Conservation (phyloP, 2,329 filamentous ascomycete species). For the Cytospora chrysosperma region DNA sequence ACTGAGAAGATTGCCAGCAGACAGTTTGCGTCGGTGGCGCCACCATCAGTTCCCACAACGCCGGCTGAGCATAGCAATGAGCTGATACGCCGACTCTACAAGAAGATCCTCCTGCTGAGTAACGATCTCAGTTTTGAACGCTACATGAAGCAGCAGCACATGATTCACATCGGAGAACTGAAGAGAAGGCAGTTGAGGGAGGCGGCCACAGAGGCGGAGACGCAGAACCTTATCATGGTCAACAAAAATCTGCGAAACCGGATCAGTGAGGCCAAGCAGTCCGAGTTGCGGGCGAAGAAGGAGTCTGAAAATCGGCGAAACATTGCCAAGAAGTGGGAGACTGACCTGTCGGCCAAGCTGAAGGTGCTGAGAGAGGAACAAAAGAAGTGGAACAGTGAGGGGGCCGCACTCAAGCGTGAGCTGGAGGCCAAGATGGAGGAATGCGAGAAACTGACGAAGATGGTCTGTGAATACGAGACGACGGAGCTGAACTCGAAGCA, state of each 20-base stretch:
- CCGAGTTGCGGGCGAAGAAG: slow-evolving; percentile 67
- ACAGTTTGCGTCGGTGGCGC: slow-evolving; percentile 30
- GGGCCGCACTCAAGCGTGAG: slow-evolving; percentile 56
- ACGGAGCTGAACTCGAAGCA: slow-evolving; percentile 65
- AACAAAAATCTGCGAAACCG: slow-evolving; percentile 73
- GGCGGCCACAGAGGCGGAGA: slow-evolving; percentile 77
- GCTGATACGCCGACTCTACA: slow-evolving; percentile 59
- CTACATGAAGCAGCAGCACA: slow-evolving; percentile 80
- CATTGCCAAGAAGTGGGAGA: slow-evolving; percentile 76
- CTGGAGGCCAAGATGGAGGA: slow-evolving; percentile 59
- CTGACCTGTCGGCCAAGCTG: slow-evolving; percentile 66
- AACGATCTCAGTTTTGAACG: slow-evolving; percentile 83
- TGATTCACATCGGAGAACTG: slow-evolving; percentile 76
- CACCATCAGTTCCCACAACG: slow-evolving; percentile 31
- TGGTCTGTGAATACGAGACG: slow-evolving; percentile 68
- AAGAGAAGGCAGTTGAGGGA: slow-evolving; percentile 73
- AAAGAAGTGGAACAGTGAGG: slow-evolving; percentile 61
- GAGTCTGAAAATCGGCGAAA: slow-evolving; percentile 71
- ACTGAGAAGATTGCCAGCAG: slow-evolving; percentile 38
- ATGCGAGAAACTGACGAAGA: slow-evolving; percentile 60
- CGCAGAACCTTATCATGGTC: slow-evolving; percentile 74
- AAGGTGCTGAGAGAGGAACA: slow-evolving; percentile 67
- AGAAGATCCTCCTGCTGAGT: slow-evolving; percentile 71
- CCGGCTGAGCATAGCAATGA: slow-evolving; percentile 36
- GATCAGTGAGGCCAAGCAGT: slow-evolving; percentile 69